phyloP scores from a whole-genome alignment of 768 basidiomycete species.

The Glaciozyma martinii region DNA sequence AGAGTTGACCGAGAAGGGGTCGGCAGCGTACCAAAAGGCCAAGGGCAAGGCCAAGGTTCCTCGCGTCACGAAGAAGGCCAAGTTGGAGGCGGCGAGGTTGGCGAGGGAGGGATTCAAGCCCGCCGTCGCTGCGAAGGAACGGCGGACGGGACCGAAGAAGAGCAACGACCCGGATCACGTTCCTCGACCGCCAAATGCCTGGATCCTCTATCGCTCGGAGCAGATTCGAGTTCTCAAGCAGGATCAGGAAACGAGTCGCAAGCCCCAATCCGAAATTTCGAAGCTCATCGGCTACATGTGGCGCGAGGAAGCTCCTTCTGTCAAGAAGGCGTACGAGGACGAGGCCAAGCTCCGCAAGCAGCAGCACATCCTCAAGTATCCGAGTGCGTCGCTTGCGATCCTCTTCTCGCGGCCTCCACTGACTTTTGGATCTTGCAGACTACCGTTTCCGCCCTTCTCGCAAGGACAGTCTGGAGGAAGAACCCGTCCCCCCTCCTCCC shows the following conservation, averaged over 20 bases:
- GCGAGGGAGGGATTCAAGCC: neutral
- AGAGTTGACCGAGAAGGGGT: too few relatives aligned
- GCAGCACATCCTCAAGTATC: slow-evolving; percentile 29
- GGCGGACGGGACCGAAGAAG: neutral
- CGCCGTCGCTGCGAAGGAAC: neutral
- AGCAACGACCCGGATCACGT: slow-evolving; percentile 28
- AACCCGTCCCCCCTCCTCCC: too few relatives aligned
- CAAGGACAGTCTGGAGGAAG: neutral
- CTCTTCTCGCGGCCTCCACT: neutral
- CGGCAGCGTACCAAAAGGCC: too few relatives aligned
- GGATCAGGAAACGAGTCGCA: slow-evolving; percentile 34
- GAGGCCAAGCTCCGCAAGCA: slow-evolving; percentile 36
- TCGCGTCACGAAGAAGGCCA: too few relatives aligned
- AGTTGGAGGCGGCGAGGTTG: too few relatives aligned
- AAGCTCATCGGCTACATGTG: slow-evolving; percentile 57
- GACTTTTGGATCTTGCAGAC: neutral
- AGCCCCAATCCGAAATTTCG: slow-evolving; percentile 48
- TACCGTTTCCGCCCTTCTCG: slow-evolving; percentile 1
- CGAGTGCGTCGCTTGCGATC: slow-evolving; percentile 35
- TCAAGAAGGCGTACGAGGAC: slow-evolving; percentile 43
- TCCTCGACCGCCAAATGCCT: slow-evolving; percentile 66
- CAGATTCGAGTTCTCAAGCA: slow-evolving; percentile 47
- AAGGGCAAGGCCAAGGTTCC: neutral
- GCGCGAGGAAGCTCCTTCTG: slow-evolving; percentile 49
- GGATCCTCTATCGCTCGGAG: slow-evolving; percentile 69